Percentiles rank a stretch among this genome's conserved stretches.
phyloP scores from a whole-genome alignment of 352 stramenopile genomes.

The Sclerospora graminicola region DNA sequence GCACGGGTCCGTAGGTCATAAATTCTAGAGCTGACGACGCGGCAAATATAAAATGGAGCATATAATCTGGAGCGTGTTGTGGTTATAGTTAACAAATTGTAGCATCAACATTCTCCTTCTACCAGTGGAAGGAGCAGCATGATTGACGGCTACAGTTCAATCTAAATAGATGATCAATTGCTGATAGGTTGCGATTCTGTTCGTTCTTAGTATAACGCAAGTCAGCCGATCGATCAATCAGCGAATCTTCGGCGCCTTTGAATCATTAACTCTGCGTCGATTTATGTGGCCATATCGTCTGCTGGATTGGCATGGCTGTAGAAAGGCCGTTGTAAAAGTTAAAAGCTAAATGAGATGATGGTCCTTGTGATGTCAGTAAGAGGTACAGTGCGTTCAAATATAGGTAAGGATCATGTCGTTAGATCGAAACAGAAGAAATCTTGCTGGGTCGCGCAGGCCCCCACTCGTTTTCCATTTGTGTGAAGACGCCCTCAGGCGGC shows the following conservation, averaged over 20 bases:
- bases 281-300: slow-evolving; percentile 7
- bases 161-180: no score
- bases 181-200: no score
- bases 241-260: background rate
- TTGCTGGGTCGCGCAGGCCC: slow-evolving; percentile 68
- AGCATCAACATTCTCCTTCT: slow-evolving; percentile 27
- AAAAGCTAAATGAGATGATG: slow-evolving; percentile 9
- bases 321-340: slow-evolving; percentile 12
- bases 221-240: background rate
- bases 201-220: no score
- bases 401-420: slow-evolving; percentile 17
- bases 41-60: slow-evolving; percentile 7
- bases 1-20: no score
- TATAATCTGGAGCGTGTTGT: slow-evolving; percentile 16
- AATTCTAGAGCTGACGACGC: background rate
- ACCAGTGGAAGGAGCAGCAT: slow-evolving; percentile 29
- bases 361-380: background rate
- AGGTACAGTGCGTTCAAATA: slow-evolving; percentile 8
- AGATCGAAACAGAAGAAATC: slow-evolving; percentile 81
- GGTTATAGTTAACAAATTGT: slow-evolving; percentile 30
- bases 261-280: background rate
- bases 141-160: slow-evolving; percentile 4
- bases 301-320: slow-evolving; percentile 6
- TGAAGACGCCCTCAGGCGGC: slow-evolving; percentile 69
- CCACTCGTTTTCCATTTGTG: slow-evolving; percentile 81